phyloP scores from a whole-genome alignment of 176 grass and related monocot species.

The Pontederia paniculata region DNA sequence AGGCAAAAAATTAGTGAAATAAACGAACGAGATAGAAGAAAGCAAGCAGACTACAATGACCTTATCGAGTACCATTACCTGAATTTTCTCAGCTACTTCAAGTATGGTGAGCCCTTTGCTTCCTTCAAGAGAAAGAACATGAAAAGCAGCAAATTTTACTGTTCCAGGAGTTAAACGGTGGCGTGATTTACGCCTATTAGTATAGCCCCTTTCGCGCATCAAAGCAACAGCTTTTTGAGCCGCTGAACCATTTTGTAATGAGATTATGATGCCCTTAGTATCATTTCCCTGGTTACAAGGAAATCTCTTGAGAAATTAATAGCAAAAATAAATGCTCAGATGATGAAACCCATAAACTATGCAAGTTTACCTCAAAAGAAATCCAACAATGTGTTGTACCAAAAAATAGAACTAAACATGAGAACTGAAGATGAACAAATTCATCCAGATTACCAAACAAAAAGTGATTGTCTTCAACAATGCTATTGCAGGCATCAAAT shows the following conservation, averaged over 20 bases:
- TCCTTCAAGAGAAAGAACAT: slow-evolving; percentile 96
- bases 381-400: too few relatives aligned
- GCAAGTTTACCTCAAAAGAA: too few relatives aligned
- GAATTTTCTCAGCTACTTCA: slow-evolving; percentile 94
- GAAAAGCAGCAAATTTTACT: slow-evolving; percentile 96
- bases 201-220: slow-evolving; percentile 87
- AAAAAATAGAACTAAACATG: too few relatives aligned
- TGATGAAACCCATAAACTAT: background rate
- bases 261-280: slow-evolving; percentile 48
- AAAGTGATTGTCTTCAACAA: too few relatives aligned
- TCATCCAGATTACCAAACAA: too few relatives aligned
- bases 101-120: slow-evolving; percentile 74
- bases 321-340: background rate
- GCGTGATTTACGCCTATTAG: slow-evolving; percentile 48
- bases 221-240: slow-evolving; percentile 68
- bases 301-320: slow-evolving; percentile 4
- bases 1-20: background rate
- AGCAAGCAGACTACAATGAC: slow-evolving; percentile 5
- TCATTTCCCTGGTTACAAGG: slow-evolving; percentile 44
- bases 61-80: slow-evolving; percentile 35
- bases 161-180: slow-evolving; percentile 94
- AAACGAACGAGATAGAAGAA: slow-evolving; percentile 11
- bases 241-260: slow-evolving; percentile 63
- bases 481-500: too few relatives aligned
- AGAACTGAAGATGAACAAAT: too few relatives aligned